Percentiles rank a stretch among this genome's conserved stretches.
Conservation (phyloP, 73 alveolate species). For the Paramecium sexaurelia region DNA sequence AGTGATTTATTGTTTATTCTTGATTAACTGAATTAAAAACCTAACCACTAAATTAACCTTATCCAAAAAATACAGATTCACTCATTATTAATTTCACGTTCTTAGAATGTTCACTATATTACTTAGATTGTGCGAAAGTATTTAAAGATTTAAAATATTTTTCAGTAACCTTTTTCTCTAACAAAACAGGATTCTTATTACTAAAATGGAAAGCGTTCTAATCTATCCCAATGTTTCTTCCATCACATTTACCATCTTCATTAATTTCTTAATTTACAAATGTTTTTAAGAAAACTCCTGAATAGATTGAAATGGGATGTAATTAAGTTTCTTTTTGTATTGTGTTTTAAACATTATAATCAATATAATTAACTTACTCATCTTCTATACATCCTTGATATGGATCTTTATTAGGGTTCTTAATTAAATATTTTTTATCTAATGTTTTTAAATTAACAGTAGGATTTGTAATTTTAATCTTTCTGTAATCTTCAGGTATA, state of each 20-base stretch:
- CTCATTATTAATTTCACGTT: not conserved
- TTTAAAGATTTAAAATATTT: not conserved
- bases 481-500: not conserved
- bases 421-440: not conserved
- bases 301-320: not conserved
- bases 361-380: not conserved
- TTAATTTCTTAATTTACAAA: not conserved
- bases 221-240: not conserved
- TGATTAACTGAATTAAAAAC: not conserved
- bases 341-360: not conserved
- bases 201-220: not conserved
- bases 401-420: not conserved
- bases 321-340: not conserved
- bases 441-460: not conserved
- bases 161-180: not conserved
- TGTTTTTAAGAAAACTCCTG: not conserved
- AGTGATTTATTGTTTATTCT: not conserved
- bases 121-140: not conserved
- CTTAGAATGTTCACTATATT: constrained; percentile 8
- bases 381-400: not conserved
- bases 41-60: constrained; percentile 31
- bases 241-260: not conserved
- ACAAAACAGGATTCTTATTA: not conserved
- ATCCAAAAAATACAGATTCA: not conserved
- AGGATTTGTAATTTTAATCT: not conserved